phyloP scores from a whole-genome alignment of 345 rosid species.

The Isatis tinctoria region DNA sequence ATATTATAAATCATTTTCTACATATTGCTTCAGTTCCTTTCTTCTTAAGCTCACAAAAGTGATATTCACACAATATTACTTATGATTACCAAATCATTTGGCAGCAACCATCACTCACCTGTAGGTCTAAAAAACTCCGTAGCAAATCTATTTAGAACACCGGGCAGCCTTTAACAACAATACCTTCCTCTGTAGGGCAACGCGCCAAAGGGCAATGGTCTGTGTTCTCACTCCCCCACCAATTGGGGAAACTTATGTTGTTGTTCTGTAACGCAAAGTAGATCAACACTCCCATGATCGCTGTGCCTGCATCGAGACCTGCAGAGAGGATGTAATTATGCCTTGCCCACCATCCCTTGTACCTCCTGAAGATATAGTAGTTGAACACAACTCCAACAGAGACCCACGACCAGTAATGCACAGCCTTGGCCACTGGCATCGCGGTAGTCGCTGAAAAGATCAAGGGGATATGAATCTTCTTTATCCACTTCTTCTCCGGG shows the following conservation, averaged over 20 bases:
- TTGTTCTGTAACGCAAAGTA: constrained; percentile 50
- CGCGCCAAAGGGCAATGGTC: constrained; percentile 65
- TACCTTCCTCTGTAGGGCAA: constrained; percentile 67
- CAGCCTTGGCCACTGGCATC: constrained; percentile 61
- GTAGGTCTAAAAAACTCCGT: not conserved
- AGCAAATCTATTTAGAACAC: constrained; percentile 28
- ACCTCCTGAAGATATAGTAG: constrained; percentile 48
- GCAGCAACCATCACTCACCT: not conserved
- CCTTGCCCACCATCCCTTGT: constrained; percentile 72
- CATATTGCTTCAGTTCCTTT: not conserved
- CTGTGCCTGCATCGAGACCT: constrained; percentile 71
- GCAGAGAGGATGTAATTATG: constrained; percentile 71
- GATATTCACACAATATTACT: not conserved
- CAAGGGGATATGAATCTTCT: constrained; percentile 53
- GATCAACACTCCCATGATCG: constrained; percentile 61
- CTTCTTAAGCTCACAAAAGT: not conserved
- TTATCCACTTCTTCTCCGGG: constrained; percentile 63
- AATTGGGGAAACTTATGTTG: constrained; percentile 43
- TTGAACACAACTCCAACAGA: constrained; percentile 62
- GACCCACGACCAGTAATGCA: constrained; percentile 56
- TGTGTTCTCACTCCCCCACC: constrained; percentile 61
- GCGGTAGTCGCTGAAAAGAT: constrained; percentile 33
- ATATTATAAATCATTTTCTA: not conserved
- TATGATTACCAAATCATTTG: not conserved
- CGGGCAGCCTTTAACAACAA: constrained; percentile 50